phyloP scores from a whole-genome alignment of 768 basidiomycete genomes.

The Clavaria fumosa region DNA sequence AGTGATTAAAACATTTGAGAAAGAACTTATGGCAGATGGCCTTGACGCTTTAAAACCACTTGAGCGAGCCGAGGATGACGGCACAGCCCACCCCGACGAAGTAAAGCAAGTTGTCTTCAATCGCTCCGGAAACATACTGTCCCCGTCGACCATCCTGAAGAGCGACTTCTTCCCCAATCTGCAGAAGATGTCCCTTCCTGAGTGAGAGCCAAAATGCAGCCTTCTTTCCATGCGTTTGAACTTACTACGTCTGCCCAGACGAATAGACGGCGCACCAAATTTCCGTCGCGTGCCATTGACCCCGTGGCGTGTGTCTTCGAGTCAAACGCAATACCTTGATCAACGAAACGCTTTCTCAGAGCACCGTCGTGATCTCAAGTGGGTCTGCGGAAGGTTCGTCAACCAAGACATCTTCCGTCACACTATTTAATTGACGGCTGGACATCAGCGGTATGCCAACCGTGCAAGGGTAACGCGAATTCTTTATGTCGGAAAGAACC shows the following conservation, averaged over 20 bases:
- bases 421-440: conserved; percentile 6
- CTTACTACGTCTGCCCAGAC: conserved; percentile 19
- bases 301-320: conserved; percentile 22
- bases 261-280: conserved; percentile 89
- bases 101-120: conserved; percentile 74
- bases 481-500: not conserved
- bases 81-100: conserved; percentile 79
- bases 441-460: conserved; percentile 83
- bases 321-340: too few relatives aligned
- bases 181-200: conserved; percentile 93
- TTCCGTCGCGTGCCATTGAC: conserved; percentile 72
- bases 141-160: conserved; percentile 87
- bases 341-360: too few relatives aligned
- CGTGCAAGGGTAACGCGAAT: conserved; percentile 49
- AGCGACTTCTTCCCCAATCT: conserved; percentile 88
- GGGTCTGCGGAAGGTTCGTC: conserved; percentile 64
- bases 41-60: conserved; percentile 70
- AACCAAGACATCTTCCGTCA: conserved; percentile 4
- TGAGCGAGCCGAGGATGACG: conserved; percentile 48
- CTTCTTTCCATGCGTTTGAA: conserved; percentile 1
- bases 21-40: conserved; percentile 70
- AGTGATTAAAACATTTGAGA: conserved; percentile 94
- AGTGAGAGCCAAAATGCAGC: conserved; percentile 32
- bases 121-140: conserved; percentile 73
- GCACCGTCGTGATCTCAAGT: conserved; percentile 29